Base-by-base conservation (phyloP, 148 eudicot genomes). In the Chenopodium album region DNA sequence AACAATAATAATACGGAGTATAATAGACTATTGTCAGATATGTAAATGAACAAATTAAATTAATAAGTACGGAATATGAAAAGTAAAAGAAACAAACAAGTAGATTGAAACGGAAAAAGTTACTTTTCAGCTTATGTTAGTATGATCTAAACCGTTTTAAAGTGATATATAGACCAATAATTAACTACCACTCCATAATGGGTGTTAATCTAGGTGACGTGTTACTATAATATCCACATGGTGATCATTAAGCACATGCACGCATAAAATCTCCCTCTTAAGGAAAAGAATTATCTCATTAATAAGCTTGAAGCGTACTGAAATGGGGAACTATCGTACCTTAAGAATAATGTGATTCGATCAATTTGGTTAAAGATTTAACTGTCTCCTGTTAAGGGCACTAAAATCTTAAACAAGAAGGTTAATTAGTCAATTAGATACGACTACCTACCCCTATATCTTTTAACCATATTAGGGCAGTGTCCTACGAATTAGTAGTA, bases 341-440 rank as follows among this genome's bases (percentile, higher is more conserved):
- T 9, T 28, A 14, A 46, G 37, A 13, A 7, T 26, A 46, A 32
- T 22, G 48, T 29, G 31, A 70, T 17, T 4, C 11, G 65, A 79
- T 79, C 52, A 52, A 28, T 52, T 46, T 9, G 62, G 78, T 48
- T 41, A n/a, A 41, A 79, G 82, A 73, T 83, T 83, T 23, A 83
- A 73, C 10, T 78, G 82, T 83, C 85, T 54, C 82, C 78, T 56
- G 6, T 26, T 11, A 68, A 9, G 76, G 77, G 46, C 60, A 26
- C 70, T 71, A 22, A 70, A 34, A 76, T 82, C 75, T 82, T 9
- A 69, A 76, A 1, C 60, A 19, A 78, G 74, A 73, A 80, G 78
- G 1, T 46, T 74, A 23, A 54, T 46, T 3, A 41, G 37, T 56
- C 56, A 73, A 47, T 73, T 17, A 73, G 31, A 28, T n/a, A 66